phyloP scores from a whole-genome alignment of 306 rosid species.

The Cucurbita moschata region DNA sequence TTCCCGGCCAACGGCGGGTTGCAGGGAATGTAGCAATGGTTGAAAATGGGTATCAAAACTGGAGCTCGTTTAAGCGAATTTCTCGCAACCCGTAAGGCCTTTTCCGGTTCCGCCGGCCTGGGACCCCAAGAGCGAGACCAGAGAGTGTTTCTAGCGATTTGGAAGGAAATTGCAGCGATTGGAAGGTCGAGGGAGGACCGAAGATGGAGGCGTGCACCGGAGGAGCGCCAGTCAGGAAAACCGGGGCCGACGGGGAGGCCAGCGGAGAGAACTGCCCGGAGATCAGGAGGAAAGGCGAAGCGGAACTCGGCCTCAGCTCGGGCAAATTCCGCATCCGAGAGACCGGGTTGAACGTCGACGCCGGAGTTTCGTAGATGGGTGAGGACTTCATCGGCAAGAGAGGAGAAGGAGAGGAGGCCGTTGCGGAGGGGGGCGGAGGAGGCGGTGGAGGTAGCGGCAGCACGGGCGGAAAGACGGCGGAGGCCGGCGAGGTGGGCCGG shows the following conservation, averaged over 20 bases:
- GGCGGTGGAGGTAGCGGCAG: slow-evolving; percentile 38
- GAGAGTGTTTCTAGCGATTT: slow-evolving; percentile 61
- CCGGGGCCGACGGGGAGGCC: slow-evolving; percentile 84
- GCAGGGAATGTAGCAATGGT: slow-evolving; percentile 97
- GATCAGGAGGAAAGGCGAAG: slow-evolving; percentile 84
- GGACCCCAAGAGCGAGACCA: slow-evolving; percentile 92
- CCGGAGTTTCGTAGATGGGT: slow-evolving; percentile 69
- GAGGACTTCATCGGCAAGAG: slow-evolving; percentile 48
- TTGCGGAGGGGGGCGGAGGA: slow-evolving; percentile 33
- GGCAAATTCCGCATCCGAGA: slow-evolving; percentile 77
- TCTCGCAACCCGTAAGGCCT: slow-evolving; percentile 61
- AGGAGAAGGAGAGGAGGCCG: slow-evolving; percentile 64
- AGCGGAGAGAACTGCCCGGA: slow-evolving; percentile 71
- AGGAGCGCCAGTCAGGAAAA: slow-evolving; percentile 83
- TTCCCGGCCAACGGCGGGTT: slow-evolving; percentile 88
- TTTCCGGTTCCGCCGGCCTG: slow-evolving; percentile 71
- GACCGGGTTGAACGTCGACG: slow-evolving; percentile 50
- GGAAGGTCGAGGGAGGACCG: slow-evolving; percentile 84
- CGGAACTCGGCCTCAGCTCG: slow-evolving; percentile 89
- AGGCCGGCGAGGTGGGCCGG: slow-evolving; percentile 91
- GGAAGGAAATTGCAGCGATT: slow-evolving; percentile 81
- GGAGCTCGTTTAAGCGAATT: slow-evolving; percentile 83
- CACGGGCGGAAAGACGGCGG: slow-evolving; percentile 87
- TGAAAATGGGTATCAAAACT: slow-evolving; percentile 75
- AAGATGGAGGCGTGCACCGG: slow-evolving; percentile 65